phyloP scores from a whole-genome alignment of 2,329 filamentous ascomycete genomes.

The Bipolaris gigantea region DNA sequence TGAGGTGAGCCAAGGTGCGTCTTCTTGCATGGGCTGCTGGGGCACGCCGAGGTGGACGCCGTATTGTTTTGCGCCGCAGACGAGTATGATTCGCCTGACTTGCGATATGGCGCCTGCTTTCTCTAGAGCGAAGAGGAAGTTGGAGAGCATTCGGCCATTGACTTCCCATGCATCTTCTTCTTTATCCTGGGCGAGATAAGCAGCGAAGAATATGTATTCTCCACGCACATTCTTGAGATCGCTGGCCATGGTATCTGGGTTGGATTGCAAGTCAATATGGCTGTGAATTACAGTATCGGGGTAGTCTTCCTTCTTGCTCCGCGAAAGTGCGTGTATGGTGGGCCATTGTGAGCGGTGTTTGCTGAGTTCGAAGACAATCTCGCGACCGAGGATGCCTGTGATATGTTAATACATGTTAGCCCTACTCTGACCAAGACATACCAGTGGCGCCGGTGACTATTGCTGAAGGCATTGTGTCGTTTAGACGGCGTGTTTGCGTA shows the following conservation, averaged over 20 bases:
- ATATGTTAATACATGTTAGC: not conserved
- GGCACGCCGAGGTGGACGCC: slow-evolving; percentile 55
- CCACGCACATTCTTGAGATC: slow-evolving; percentile 41
- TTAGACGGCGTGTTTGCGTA: not conserved
- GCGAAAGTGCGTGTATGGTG: slow-evolving; percentile 47
- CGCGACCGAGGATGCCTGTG: slow-evolving; percentile 47
- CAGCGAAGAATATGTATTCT: slow-evolving; percentile 50
- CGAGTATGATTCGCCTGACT: slow-evolving; percentile 54
- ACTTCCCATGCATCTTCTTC: slow-evolving; percentile 44
- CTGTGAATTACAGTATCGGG: slow-evolving; percentile 45
- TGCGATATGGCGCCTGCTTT: slow-evolving; percentile 47
- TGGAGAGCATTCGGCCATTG: slow-evolving; percentile 52
- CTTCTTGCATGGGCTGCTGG: slow-evolving; percentile 54
- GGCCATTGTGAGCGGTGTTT: slow-evolving; percentile 41
- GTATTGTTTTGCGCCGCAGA: slow-evolving; percentile 57
- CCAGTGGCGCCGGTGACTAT: slow-evolving; percentile 40
- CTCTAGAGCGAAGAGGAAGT: slow-evolving; percentile 53
- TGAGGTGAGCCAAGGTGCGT: slow-evolving; percentile 49
- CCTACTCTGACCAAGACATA: slow-evolving; percentile 1
- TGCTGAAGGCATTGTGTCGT: slow-evolving; percentile 31
- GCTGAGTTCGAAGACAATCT: slow-evolving; percentile 46
- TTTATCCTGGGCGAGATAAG: slow-evolving; percentile 46
- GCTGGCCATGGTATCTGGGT: slow-evolving; percentile 43
- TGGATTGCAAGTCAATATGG: slow-evolving; percentile 44
- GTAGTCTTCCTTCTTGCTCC: slow-evolving; percentile 45